Percentiles rank a stretch among this genome's conserved stretches.
Conservation (phyloP, 495 filamentous ascomycete genomes). For the Talaromyces stipitatus region DNA sequence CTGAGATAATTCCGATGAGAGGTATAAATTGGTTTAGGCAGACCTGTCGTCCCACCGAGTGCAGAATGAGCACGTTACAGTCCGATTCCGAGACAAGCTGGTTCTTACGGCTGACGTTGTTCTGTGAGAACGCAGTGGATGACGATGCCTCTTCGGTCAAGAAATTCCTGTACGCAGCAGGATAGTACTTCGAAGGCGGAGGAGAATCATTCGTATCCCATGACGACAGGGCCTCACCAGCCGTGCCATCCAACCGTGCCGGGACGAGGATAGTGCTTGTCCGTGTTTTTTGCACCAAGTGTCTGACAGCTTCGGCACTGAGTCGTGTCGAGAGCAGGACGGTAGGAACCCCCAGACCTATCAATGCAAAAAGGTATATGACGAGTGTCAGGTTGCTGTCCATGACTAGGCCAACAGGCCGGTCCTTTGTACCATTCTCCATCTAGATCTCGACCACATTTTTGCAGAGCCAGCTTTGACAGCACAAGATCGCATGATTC, state of each 20-base stretch:
- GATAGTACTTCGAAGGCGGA: constrained; percentile 1
- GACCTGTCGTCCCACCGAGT: constrained; percentile 43
- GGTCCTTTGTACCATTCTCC: constrained; percentile 11
- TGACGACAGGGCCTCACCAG: background rate
- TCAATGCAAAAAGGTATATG: constrained; percentile 19
- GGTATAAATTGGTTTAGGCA: constrained; percentile 37
- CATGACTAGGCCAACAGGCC: constrained; percentile 22
- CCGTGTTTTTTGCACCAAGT: constrained; percentile 15
- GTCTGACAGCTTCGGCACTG: constrained; percentile 16
- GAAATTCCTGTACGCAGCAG: background rate
- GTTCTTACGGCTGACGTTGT: background rate
- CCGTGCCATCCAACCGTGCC: constrained; percentile 8
- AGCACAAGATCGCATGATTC: constrained; percentile 8
- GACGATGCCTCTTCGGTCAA: background rate
- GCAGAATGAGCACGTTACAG: constrained; percentile 32
- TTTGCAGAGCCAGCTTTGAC: background rate
- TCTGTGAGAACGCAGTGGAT: background rate
- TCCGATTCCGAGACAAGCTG: constrained; percentile 15
- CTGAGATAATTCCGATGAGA: constrained; percentile 34
- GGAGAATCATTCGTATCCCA: background rate
- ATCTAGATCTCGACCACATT: background rate
- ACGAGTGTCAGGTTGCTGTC: constrained; percentile 26
- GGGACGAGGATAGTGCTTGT: constrained; percentile 16
- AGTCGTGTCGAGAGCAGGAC: constrained; percentile 21
- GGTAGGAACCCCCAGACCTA: constrained; percentile 17